phyloP scores from a whole-genome alignment of 306 rosid genomes.

The Quercus aquifolioides region DNA sequence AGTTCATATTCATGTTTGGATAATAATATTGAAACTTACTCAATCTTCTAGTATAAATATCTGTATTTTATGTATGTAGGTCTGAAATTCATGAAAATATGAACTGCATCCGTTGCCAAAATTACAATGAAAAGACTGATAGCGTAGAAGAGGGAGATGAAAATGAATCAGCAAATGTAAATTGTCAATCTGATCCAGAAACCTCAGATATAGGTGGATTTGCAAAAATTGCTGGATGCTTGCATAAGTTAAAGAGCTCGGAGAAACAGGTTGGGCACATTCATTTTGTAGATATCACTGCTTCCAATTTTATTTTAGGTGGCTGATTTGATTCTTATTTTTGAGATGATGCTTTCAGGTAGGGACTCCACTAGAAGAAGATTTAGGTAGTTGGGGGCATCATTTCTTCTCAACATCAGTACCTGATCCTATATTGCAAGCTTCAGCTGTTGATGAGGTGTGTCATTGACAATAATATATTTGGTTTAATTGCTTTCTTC shows the following conservation, averaged over 20 bases:
- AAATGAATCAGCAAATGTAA: conserved; percentile 18
- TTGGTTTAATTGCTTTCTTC: background rate
- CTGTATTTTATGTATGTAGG: conserved; percentile 36
- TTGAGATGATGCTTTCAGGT: conserved; percentile 48
- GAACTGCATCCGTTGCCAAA: conserved; percentile 80
- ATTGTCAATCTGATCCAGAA: conserved; percentile 46
- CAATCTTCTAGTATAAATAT: conserved; percentile 14
- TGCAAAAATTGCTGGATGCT: conserved; percentile 84
- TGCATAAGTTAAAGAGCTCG: conserved; percentile 68
- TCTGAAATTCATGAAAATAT: conserved; percentile 92
- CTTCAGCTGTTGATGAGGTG: conserved; percentile 97
- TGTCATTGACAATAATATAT: conserved; percentile 13
- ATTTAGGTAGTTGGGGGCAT: conserved; percentile 93
- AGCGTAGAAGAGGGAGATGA: conserved; percentile 27
- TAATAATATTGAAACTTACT: background rate
- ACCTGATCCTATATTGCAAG: conserved; percentile 85
- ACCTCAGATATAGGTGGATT: conserved; percentile 86
- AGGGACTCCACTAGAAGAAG: conserved; percentile 89
- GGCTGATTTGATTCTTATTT: conserved; percentile 3
- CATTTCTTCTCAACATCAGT: conserved; percentile 74
- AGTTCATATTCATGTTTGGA: background rate
- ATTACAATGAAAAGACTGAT: conserved; percentile 28
- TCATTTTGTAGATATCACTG: conserved; percentile 22
- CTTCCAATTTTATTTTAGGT: background rate
- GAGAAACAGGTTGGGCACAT: conserved; percentile 77